Percentiles rank a stretch among this genome's conserved stretches.
Conservation (phyloP, 2,329 filamentous ascomycete species). For the Malbranchea zuffiana region DNA sequence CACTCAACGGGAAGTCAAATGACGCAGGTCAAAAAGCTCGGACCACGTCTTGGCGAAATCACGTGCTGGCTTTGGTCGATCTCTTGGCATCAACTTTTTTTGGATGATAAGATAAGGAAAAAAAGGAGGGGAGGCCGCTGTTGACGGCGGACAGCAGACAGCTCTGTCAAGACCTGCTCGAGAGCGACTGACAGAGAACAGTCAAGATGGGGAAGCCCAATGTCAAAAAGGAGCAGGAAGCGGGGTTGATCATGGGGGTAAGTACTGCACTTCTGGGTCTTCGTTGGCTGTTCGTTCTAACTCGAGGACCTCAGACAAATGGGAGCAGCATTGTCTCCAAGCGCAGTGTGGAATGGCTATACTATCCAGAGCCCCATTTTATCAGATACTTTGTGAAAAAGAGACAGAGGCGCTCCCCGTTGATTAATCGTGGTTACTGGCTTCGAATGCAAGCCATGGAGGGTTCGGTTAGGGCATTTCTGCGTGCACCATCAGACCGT, state of each 20-base stretch:
- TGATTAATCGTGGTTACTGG: conserved; percentile 87
- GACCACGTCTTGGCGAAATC: conserved; percentile 30
- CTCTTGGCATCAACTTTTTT: no score
- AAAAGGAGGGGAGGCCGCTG: no score
- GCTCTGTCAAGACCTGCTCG: background rate
- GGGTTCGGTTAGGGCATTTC: conserved; percentile 59
- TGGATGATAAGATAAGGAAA: no score
- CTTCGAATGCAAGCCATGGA: conserved; percentile 75
- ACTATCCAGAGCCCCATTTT: conserved; percentile 71
- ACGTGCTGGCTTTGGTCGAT: no score
- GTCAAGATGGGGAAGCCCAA: conserved; percentile 2
- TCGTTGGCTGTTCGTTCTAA: background rate
- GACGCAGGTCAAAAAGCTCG: conserved; percentile 21
- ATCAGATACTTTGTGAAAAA: conserved; percentile 82
- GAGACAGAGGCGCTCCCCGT: conserved; percentile 67
- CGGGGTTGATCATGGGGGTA: conserved; percentile 46
- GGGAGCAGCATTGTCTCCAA: conserved; percentile 89
- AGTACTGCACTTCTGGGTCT: conserved; percentile 14
- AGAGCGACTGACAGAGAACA: no score
- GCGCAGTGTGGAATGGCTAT: conserved; percentile 79
- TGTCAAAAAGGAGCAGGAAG: conserved; percentile 31
- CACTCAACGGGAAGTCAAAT: conserved; percentile 9
- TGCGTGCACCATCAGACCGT: conserved; percentile 46
- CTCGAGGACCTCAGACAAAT: conserved; percentile 52
- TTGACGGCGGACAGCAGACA: background rate